phyloP scores from a whole-genome alignment of 306 rosid species.

The Canavalia ensiformis region DNA sequence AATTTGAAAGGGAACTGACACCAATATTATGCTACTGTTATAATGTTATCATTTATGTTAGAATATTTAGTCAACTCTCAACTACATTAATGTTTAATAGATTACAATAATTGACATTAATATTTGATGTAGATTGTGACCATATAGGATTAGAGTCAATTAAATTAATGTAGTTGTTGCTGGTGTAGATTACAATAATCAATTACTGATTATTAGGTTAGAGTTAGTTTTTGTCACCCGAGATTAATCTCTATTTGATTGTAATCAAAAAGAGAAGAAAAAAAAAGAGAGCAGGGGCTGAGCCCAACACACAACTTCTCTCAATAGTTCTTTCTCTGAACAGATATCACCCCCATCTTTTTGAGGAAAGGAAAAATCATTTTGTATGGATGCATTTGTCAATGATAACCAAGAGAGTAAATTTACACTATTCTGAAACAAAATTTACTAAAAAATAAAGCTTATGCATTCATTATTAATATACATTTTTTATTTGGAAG shows the following conservation, averaged over 20 bases:
- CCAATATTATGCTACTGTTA: background rate
- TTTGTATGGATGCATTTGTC: conserved; percentile 21
- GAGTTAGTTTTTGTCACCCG: background rate
- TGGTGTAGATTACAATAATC: background rate
- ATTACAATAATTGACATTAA: conserved; percentile 3
- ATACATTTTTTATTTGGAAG: background rate
- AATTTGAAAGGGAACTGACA: background rate
- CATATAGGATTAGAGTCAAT: background rate
- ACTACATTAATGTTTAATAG: background rate
- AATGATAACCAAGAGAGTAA: conserved; percentile 26
- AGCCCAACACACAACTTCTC: conserved; percentile 6
- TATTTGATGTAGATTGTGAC: background rate
- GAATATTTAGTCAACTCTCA: background rate
- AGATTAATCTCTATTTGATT: background rate
- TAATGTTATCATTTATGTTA: background rate
- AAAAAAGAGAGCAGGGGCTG: background rate
- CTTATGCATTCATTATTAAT: background rate
- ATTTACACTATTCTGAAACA: conserved; percentile 1
- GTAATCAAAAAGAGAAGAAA: too few relatives aligned
- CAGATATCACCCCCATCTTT: background rate
- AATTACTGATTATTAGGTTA: conserved; percentile 10
- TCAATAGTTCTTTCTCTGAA: background rate
- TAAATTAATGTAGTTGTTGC: background rate
- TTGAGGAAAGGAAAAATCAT: conserved; percentile 1
- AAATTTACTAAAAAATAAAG: background rate